Conservation (phyloP, 2,329 filamentous ascomycete genomes). For the Fusarium coicis region DNA sequence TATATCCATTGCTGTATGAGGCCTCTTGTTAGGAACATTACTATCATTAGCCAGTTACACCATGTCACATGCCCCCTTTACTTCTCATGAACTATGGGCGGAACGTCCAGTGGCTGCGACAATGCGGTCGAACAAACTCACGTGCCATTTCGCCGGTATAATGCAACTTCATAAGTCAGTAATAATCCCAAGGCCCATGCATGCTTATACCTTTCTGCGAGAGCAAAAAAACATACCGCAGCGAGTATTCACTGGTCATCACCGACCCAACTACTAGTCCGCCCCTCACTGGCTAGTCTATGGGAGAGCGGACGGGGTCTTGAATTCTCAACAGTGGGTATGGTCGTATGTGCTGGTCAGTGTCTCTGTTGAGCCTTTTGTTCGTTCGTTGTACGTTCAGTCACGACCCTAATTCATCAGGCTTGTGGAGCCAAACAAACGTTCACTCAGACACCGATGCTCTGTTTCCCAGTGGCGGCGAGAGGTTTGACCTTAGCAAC, state of each 20-base stretch:
- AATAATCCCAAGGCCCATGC: neutral
- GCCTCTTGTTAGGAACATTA: fast-evolving
- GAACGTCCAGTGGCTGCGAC: too few species aligned
- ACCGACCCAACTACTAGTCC: conserved; percentile 7
- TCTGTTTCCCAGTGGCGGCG: neutral
- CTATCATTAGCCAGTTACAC: too few species aligned
- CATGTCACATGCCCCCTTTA: neutral
- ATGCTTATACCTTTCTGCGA: neutral
- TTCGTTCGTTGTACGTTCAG: neutral
- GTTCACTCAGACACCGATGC: neutral
- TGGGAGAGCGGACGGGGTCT: conserved; percentile 7
- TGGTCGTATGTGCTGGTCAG: neutral
- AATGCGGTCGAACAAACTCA: neutral
- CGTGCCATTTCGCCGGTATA: neutral
- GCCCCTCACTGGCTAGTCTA: conserved; percentile 8
- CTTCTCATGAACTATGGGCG: too few species aligned
- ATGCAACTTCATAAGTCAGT: too few species aligned
- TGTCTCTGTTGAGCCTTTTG: neutral
- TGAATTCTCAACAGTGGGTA: conserved; percentile 9
- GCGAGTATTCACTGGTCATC: conserved; percentile 6
- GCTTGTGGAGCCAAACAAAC: too few species aligned
- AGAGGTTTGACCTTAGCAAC: too few species aligned
- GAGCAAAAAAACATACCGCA: conserved; percentile 1
- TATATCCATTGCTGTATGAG: fast-evolving
- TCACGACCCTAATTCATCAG: neutral